These are phyloP conservation scores for Phaeoacremonium minimum DNA, from an alignment of 2,329 filamentous ascomycete genomes.

Conservation along the genomic window DNA sequence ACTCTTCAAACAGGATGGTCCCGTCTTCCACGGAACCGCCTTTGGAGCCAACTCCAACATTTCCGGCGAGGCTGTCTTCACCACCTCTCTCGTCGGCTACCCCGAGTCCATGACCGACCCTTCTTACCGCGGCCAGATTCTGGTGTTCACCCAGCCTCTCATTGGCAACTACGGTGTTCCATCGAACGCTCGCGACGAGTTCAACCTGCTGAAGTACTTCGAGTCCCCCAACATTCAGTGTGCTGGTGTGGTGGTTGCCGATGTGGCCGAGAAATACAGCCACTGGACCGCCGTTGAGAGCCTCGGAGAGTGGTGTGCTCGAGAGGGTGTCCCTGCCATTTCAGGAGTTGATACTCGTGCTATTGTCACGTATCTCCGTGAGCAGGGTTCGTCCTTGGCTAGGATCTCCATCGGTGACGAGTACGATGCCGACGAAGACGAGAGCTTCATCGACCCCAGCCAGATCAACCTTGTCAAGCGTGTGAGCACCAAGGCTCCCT, in stretches of 20 bases:
- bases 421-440: slow-evolving; percentile 97
- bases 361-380: slow-evolving; percentile 92
- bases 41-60: slow-evolving; percentile 97
- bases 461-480: slow-evolving; percentile 95
- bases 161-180: slow-evolving; percentile 99
- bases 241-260: slow-evolving; percentile 90
- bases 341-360: slow-evolving; percentile 95
- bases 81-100: slow-evolving; percentile 94
- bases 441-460: slow-evolving; percentile 90
- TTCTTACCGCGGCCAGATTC: slow-evolving; percentile 88
- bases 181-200: slow-evolving; percentile 76
- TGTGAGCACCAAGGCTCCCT: slow-evolving; percentile 96
- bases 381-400: slow-evolving; percentile 93
- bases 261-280: slow-evolving; percentile 90
- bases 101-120: slow-evolving; percentile 91
- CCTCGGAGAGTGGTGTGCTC: slow-evolving; percentile 87
- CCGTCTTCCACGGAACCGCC: slow-evolving; percentile 92
- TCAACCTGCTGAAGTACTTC: slow-evolving; percentile 93
- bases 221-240: slow-evolving; percentile 98
- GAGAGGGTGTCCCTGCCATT: slow-evolving; percentile 93
- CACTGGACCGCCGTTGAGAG: slow-evolving; percentile 99
- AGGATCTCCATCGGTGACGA: slow-evolving; percentile 94
- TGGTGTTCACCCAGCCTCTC: slow-evolving; percentile 96
- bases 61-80: slow-evolving; percentile 97
- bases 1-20: slow-evolving; percentile 64